Percentiles rank a stretch among this genome's conserved stretches.
phyloP scores from a whole-genome alignment of 2,329 filamentous ascomycete genomes.

The Bipolaris gigantea region DNA sequence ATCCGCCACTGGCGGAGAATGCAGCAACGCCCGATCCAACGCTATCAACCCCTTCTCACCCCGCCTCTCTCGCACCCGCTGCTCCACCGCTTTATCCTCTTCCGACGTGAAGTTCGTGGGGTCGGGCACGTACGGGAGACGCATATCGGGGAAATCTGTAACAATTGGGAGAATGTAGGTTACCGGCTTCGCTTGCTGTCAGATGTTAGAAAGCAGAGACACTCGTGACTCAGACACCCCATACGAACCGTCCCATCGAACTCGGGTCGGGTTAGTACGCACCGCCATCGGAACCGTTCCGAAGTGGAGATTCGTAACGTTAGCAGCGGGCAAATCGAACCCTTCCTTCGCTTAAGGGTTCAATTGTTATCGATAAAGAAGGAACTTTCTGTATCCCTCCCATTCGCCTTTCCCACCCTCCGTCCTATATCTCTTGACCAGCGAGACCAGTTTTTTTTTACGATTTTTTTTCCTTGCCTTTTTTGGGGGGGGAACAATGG shows the following conservation, averaged over 20 bases:
- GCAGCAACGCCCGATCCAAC: slow-evolving; percentile 58
- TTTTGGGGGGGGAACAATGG: neutral
- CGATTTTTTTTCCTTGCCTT: too few species aligned
- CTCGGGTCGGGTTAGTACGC: neutral
- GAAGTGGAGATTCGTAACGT: neutral
- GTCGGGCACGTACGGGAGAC: slow-evolving; percentile 57
- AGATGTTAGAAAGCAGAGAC: neutral
- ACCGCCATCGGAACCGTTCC: slow-evolving; percentile 15
- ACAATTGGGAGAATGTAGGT: too few species aligned
- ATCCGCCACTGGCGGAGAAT: slow-evolving; percentile 59
- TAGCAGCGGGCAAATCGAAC: neutral
- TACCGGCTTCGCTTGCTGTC: too few species aligned
- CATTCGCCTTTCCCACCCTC: neutral
- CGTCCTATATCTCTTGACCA: too few species aligned
- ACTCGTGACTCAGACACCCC: neutral
- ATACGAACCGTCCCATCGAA: neutral
- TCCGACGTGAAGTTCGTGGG: slow-evolving; percentile 51
- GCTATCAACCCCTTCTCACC: slow-evolving; percentile 55
- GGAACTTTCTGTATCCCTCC: slow-evolving; percentile 3
- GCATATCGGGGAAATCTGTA: slow-evolving; percentile 47
- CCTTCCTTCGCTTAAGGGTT: slow-evolving; percentile 7
- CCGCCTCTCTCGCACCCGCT: slow-evolving; percentile 55
- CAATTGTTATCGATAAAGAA: slow-evolving; percentile 9
- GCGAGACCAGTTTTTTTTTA: too few species aligned
- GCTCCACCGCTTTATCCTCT: slow-evolving; percentile 55